Conservation (phyloP, 257 asterid genomes). For the Solanum appendiculatum region DNA sequence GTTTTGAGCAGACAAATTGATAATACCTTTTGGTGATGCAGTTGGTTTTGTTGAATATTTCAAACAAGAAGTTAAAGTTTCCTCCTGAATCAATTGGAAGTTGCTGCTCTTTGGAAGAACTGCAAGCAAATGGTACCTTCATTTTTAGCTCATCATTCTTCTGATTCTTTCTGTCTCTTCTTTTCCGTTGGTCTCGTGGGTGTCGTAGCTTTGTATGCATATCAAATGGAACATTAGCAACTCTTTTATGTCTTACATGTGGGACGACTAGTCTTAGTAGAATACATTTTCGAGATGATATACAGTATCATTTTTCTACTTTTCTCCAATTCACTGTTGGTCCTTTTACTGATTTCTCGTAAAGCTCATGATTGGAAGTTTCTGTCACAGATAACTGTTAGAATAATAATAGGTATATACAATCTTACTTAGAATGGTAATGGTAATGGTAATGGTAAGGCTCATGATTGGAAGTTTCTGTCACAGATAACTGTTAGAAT, state of each 20-base stretch:
- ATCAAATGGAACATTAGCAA: neutral
- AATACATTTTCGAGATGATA: neutral
- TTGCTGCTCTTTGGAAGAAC: slow-evolving; percentile 91
- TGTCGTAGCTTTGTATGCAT: neutral
- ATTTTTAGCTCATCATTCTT: slow-evolving; percentile 5
- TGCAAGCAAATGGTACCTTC: slow-evolving; percentile 85
- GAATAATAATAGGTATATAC: no score
- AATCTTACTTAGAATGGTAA: no score
- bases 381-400: slow-evolving; percentile 53
- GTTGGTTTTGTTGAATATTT: slow-evolving; percentile 83
- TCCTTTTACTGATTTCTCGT: no score
- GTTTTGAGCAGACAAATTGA: neutral
- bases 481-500: no score
- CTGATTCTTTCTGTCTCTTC: slow-evolving; percentile 1
- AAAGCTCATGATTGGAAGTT: neutral
- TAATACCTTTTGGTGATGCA: slow-evolving; percentile 25
- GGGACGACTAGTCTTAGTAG: neutral
- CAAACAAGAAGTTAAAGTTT: slow-evolving; percentile 67
- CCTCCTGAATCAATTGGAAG: slow-evolving; percentile 96
- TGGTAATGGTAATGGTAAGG: no score
- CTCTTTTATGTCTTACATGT: neutral
- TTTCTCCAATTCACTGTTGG: neutral
- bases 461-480: neutral
- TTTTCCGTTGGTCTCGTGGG: neutral
- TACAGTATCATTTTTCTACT: neutral